A percentile compares a stretch with the other conserved stretches of the same genome.
Evolutionary conservation across 257 asterid genomes (phyloP).

Genomic region (Plantago elongata): DNA sequence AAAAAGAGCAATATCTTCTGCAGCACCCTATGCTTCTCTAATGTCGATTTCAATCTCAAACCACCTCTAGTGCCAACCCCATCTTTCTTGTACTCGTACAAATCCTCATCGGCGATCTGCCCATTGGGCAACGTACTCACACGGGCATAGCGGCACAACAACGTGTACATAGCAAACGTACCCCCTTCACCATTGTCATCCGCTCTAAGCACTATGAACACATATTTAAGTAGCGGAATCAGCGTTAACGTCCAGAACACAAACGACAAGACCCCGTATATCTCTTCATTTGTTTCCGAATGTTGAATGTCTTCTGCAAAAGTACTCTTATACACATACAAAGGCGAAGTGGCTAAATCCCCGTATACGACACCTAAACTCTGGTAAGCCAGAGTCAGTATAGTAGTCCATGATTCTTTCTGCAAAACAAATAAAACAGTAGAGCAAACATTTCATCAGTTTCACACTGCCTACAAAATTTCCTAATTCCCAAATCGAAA

Average conservation of each 20-base stretch:
- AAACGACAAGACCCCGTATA: conserved; percentile 79
- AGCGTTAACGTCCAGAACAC: conserved; percentile 90
- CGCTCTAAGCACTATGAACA: conserved; percentile 80
- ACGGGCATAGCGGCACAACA: conserved; percentile 82
- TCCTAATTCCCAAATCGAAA: too few species aligned
- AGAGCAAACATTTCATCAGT: background rate
- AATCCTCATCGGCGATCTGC: conserved; percentile 89
- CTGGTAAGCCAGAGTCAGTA: conserved; percentile 82
- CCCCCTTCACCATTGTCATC: conserved; percentile 99
- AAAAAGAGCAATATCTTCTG: conserved; percentile 65
- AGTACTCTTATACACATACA: conserved; percentile 93
- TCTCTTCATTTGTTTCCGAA: conserved; percentile 86
- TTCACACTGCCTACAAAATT: too few species aligned
- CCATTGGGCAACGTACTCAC: conserved; percentile 83
- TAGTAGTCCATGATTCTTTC: conserved; percentile 86
- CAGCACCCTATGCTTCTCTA: conserved; percentile 62
- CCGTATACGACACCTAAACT: conserved; percentile 96
- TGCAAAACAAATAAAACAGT: conserved; percentile 23
- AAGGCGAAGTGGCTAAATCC: conserved; percentile 91
- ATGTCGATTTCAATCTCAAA: conserved; percentile 56
- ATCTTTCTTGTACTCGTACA: conserved; percentile 69
- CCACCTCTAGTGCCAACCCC: conserved; percentile 52
- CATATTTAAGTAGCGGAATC: conserved; percentile 81
- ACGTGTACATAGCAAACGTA: conserved; percentile 79
- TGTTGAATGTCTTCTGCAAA: conserved; percentile 94